Base-by-base conservation (phyloP, 164 flowering plant species). In the Magnolia kwangsiensis region DNA sequence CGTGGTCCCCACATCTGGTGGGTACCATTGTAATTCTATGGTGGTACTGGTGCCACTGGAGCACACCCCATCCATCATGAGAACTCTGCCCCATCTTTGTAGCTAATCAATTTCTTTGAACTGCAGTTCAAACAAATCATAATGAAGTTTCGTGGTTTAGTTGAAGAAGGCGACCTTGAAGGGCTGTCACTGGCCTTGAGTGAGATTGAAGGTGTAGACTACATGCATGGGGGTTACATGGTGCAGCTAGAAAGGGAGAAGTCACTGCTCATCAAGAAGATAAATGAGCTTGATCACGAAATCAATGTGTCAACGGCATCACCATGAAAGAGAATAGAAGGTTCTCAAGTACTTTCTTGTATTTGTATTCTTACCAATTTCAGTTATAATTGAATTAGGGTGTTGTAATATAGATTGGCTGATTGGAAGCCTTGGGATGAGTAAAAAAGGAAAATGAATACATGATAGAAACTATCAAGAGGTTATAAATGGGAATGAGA, bases 231-330 rank as follows among this genome's bases (percentile, higher is more conserved):
- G 78, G 91, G 87, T 64, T 90, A 90, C 85, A 86, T 92, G 83
- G n/a, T 86, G 8, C 98, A 90, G 77, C 93, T 92, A 4, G 97
- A 94, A 82, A 91, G 89, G 0, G 98, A 96, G 82, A 91, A 90
- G 76, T 80, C 72, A 74, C 86, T 96, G 74, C 83, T 96, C 29
- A 82, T 96, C 7, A 80, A 88, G 84, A 96, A 94, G 90, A 88
- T 92, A 68, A 87, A 74, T 70, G 92, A 88, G 79, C 90, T 95
- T 61, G 97, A 93, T 37, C 90, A 89, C 74, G 97, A 93, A 80
- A 83, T 91, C n/a, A 70, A 77, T 3, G 82, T 55, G 18, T 10
- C 61, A 55, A 11, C 19, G 18, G 81, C 91, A 10, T 66, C 87
- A 29, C 23, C 74, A n/a, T 77, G 68, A 71, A 79, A 88, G 64